Percentiles rank a stretch among this genome's conserved stretches.
These are phyloP conservation scores for Diaporthe sp. DNA, from an alignment of 2,329 filamentous ascomycete species.

Conservation along the genomic window DNA sequence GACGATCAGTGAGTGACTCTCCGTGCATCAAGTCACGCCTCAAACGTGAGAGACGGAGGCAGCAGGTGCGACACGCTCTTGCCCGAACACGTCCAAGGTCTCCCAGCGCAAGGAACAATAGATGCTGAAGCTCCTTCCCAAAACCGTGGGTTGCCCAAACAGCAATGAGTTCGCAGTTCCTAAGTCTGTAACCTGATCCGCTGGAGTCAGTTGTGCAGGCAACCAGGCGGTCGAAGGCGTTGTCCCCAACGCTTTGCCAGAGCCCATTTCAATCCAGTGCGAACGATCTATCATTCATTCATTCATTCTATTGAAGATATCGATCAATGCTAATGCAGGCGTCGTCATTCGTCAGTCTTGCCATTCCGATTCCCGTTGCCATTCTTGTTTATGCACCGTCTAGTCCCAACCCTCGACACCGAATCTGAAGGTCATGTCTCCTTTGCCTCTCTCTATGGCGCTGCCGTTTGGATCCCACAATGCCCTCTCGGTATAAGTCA, in stretches of 20 bases:
- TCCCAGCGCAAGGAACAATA: not conserved
- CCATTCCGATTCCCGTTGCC: not conserved
- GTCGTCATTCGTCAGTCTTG: not conserved
- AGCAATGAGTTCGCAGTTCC: not conserved
- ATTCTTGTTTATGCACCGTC: not conserved
- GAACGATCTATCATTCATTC: not conserved
- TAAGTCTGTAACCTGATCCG: not conserved
- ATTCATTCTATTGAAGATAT: not conserved
- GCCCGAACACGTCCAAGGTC: not conserved
- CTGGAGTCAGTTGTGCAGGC: not conserved
- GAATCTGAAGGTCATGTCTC: conserved; percentile 69
- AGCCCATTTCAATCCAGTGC: not conserved
- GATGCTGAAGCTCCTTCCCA: not conserved
- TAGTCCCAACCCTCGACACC: conserved; percentile 67
- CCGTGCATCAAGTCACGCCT: not conserved
- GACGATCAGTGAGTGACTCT: not conserved
- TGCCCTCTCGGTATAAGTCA: conserved; percentile 71
- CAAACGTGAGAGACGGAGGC: not conserved
- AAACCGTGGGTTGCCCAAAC: not conserved
- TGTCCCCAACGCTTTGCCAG: not conserved
- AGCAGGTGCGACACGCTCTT: not conserved
- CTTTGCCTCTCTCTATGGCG: conserved; percentile 64
- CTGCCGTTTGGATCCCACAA: conserved; percentile 72
- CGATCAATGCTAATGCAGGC: not conserved
- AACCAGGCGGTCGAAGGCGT: not conserved